Evolutionary conservation across 139 green algal species (phyloP).

Genomic region (Haematococcus lacustris): DNA sequence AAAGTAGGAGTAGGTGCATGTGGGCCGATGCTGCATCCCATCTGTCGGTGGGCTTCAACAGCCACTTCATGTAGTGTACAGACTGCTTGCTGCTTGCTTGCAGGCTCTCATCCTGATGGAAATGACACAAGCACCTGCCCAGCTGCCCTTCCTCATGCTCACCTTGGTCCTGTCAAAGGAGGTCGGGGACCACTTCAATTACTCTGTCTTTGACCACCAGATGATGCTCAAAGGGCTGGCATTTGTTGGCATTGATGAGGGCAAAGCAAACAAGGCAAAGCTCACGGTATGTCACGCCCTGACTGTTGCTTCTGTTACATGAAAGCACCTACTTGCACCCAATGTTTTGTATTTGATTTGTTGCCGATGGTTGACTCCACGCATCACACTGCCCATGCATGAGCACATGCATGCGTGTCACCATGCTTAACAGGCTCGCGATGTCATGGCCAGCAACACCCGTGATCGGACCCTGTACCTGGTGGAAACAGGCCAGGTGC

Average conservation of each 20-base stretch:
- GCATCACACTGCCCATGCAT: too few species aligned
- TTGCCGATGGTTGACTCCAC: too few species aligned
- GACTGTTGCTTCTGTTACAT: neutral
- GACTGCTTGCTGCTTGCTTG: neutral
- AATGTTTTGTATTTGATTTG: too few species aligned
- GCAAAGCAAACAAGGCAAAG: conserved; percentile 6
- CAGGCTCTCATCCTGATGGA: conserved; percentile 53
- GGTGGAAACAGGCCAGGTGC: conserved; percentile 12
- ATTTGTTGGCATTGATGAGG: conserved; percentile 23
- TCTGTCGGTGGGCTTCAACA: neutral
- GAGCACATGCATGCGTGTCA: too few species aligned
- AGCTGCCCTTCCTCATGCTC: conserved; percentile 26
- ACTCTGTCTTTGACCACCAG: conserved; percentile 51
- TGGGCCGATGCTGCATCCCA: too few species aligned
- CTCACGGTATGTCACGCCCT: conserved; percentile 5
- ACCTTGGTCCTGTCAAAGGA: conserved; percentile 40
- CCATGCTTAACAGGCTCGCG: conserved; percentile 31
- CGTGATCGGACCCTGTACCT: conserved; percentile 9
- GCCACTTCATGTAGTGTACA: neutral
- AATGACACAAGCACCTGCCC: conserved; percentile 31
- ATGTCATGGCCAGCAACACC: conserved; percentile 25
- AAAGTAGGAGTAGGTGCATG: too few species aligned
- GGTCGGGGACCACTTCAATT: conserved; percentile 52
- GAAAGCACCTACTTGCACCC: neutral
- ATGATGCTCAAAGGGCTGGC: conserved; percentile 45